Evolutionary conservation across 441 rosid genomes (phyloP), one percentile per base, ranked within the genome.

Genomic region (Aquilaria agallochum): DNA sequence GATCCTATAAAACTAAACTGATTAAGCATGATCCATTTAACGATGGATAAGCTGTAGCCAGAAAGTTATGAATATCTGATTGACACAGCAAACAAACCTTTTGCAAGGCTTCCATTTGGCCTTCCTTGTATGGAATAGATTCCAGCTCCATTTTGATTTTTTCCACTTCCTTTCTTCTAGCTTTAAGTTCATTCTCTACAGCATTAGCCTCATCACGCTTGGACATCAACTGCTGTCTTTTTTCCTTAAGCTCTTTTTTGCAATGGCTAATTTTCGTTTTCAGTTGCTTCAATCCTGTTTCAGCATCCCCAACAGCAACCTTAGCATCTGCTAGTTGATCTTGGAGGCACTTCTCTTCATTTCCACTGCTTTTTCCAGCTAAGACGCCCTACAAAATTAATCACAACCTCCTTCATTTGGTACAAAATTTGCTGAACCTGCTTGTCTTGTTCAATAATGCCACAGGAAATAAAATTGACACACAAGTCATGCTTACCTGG

Each of bases 311-410:
- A 76, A 88, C 99, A 64, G 89, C 83, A 72, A 87, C 78, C 73
- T 88, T 95, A 47, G 97, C 98, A 79, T 92, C 99, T 68, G 76
- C 84, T 53, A 95, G 80, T 79, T 92, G 99, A 82, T 95, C 98
- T 76, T 95, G 95, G 66, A 95, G 88, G 78, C 98, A 95, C 74
- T 95, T 95, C 69, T 92, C 99, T 71, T 92, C 99, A 73, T 83
- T 81, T 34, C 96, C 97, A 69, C 82, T 86, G 75, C 96, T 95
- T 71, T 95, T 95, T 48, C 99, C 99, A 81, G 96, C 97, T 64
- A 89, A 78, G 62, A 95, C 87, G 27, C 98, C 99, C 98, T 95
- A 69, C 59, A 58, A 74, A 52, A 62, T 74, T 42, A 78, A 64
- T 69, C 59, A 61, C 30, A 31, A 51, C 56, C 49, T 62, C 33